Percentiles rank a stretch among this genome's conserved stretches.
phyloP scores from a whole-genome alignment of 768 basidiomycete species.

The Filobasidium wieringae region DNA sequence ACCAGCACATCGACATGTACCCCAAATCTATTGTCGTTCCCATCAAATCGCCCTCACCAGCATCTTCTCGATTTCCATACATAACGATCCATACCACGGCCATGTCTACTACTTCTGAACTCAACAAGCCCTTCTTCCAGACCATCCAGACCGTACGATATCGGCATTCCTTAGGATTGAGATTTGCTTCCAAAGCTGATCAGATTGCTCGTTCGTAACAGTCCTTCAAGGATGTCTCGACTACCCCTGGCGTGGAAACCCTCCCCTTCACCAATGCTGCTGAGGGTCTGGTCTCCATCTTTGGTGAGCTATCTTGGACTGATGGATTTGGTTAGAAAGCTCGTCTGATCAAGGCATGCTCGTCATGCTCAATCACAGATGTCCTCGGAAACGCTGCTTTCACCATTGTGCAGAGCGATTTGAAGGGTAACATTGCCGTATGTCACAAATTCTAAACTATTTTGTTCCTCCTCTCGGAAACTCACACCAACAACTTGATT shows the following conservation, averaged over 20 bases:
- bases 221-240: constrained; percentile 90
- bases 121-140: not conserved
- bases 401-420: constrained; percentile 64
- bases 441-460: no score
- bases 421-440: constrained; percentile 85
- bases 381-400: constrained; percentile 78
- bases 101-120: not conserved
- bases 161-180: no score
- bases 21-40: no score
- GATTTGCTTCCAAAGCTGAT: no score
- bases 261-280: constrained; percentile 74
- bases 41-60: no score
- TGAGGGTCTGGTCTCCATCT: constrained; percentile 74
- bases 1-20: no score
- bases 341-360: not conserved
- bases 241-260: constrained; percentile 79
- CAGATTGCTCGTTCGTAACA: no score
- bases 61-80: no score
- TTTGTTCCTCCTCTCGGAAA: no score
- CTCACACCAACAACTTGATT: not conserved
- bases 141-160: not conserved
- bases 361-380: constrained; percentile 45
- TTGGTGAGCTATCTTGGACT: constrained; percentile 50
- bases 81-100: not conserved
- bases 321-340: no score